Evolutionary conservation across 176 grass and related monocot genomes (phyloP).

Genomic region (Metroxylon sagu): DNA sequence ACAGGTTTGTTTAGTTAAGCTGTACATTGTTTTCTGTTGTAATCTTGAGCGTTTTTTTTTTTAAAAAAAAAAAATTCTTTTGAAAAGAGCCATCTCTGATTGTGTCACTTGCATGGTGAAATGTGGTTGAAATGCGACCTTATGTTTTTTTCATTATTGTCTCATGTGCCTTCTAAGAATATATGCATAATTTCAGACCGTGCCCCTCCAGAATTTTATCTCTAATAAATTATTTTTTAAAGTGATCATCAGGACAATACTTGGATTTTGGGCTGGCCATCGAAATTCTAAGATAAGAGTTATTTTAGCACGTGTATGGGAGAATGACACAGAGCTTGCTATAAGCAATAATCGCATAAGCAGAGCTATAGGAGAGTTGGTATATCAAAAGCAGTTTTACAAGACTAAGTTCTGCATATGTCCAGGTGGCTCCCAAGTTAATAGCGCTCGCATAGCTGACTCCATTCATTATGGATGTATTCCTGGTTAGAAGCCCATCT

Average conservation of each 20-base stretch:
- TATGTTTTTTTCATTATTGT: too few species aligned
- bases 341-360: constrained; percentile 93
- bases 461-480: constrained; percentile 97
- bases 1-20: too few species aligned
- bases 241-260: constrained; percentile 27
- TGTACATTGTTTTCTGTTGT: too few species aligned
- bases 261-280: constrained; percentile 85
- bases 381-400: constrained; percentile 94
- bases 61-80: too few species aligned
- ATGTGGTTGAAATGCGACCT: too few species aligned
- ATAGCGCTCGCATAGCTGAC: constrained; percentile 86
- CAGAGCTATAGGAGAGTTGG: constrained; percentile 71
- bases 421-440: constrained; percentile 98
- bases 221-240: constrained; percentile 4
- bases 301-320: constrained; percentile 77
- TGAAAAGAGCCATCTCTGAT: too few species aligned
- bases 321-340: constrained; percentile 92
- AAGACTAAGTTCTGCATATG: constrained; percentile 94
- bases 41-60: too few species aligned
- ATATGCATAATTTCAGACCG: too few species aligned
- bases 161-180: too few species aligned
- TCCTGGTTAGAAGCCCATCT: constrained; percentile 51
- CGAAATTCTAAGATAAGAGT: constrained; percentile 94
- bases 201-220: too few species aligned
- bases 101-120: too few species aligned